Percentiles rank a stretch among this genome's conserved stretches.
Evolutionary conservation across 768 basidiomycete species (phyloP).

Genomic region (Tulasnella sp.): DNA sequence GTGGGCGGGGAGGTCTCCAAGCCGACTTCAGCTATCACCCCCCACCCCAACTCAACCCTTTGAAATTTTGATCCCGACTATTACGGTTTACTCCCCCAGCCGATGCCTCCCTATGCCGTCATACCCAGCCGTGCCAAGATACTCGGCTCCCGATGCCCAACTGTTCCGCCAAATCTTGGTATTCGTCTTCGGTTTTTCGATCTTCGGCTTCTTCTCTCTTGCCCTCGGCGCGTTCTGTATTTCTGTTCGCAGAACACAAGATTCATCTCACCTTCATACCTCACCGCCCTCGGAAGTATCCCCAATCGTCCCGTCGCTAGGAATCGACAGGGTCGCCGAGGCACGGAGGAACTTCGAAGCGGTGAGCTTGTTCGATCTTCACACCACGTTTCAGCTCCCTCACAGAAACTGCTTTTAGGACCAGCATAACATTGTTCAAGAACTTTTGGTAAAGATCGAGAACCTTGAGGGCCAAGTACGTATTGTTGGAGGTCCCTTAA

Average conservation of each 20-base stretch:
- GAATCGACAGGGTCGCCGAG: background rate
- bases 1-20: background rate
- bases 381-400: background rate
- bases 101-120: background rate
- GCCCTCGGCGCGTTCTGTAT: background rate
- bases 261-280: background rate
- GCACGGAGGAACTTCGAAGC: background rate
- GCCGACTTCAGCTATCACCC: background rate
- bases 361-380: background rate
- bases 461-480: background rate
- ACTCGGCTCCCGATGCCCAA: background rate
- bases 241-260: background rate
- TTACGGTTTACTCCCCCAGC: background rate
- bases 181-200: background rate
- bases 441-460: background rate
- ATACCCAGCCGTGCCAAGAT: background rate
- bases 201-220: background rate
- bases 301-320: background rate
- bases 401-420: background rate
- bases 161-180: background rate
- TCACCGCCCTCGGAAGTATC: background rate
- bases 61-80: background rate
- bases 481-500: background rate
- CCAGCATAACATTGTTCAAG: background rate
- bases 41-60: background rate